A percentile compares a stretch with the other conserved stretches of the same genome.
Evolutionary conservation across 257 asterid species (phyloP).

Genomic region (Cordia subcordata): DNA sequence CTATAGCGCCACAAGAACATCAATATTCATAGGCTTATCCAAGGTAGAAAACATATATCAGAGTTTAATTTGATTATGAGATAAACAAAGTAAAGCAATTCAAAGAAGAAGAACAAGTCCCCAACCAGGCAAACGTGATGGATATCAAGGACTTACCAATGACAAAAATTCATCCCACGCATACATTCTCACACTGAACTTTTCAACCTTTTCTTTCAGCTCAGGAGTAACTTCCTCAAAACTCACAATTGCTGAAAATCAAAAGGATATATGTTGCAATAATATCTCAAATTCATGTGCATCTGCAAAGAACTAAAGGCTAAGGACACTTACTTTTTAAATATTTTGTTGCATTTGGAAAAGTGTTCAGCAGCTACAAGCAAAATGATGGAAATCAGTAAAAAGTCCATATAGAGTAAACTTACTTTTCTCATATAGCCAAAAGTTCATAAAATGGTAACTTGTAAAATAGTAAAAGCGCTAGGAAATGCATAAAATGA

Average conservation of each 20-base stretch:
- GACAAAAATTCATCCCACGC: slow-evolving; percentile 80
- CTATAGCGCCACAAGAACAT: too few relatives aligned
- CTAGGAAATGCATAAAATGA: too few relatives aligned
- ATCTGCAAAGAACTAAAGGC: neutral
- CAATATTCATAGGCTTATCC: too few relatives aligned
- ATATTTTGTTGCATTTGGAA: slow-evolving; percentile 58
- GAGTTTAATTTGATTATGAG: too few relatives aligned
- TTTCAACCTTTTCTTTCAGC: slow-evolving; percentile 66
- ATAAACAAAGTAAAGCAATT: too few relatives aligned
- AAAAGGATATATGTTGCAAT: slow-evolving; percentile 2
- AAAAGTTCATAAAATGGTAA: neutral
- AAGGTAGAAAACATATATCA: too few relatives aligned
- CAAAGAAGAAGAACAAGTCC: too few relatives aligned
- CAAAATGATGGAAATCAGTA: slow-evolving; percentile 20
- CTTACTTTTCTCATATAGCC: neutral
- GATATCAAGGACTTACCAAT: slow-evolving; percentile 46
- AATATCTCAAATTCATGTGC: neutral
- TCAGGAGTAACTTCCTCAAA: slow-evolving; percentile 66
- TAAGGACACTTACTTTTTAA: slow-evolving; percentile 63
- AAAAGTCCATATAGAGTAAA: slow-evolving; percentile 5
- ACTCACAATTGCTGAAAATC: slow-evolving; percentile 72
- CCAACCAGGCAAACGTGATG: neutral
- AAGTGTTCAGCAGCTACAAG: slow-evolving; percentile 77
- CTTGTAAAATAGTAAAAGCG: neutral
- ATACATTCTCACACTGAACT: slow-evolving; percentile 51